Conservation (phyloP, 2,329 filamentous ascomycete species). For the Orbilia oligospora region DNA sequence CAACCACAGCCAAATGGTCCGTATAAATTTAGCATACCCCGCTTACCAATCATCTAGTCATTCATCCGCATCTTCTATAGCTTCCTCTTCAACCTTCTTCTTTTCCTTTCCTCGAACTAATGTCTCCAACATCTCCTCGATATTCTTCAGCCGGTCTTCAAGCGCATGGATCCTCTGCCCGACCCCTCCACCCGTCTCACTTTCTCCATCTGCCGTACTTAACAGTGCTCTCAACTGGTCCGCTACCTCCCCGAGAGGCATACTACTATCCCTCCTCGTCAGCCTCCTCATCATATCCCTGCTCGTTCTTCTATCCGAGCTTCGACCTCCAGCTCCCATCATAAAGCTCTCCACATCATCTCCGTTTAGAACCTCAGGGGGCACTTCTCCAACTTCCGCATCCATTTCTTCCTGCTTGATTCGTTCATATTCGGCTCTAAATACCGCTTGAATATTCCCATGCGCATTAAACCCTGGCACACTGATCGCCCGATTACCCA, state of each 20-base stretch:
- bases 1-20: background rate
- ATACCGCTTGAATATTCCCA: slow-evolving; percentile 54
- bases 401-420: slow-evolving; percentile 49
- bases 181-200: slow-evolving; percentile 31
- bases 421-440: slow-evolving; percentile 50
- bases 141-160: slow-evolving; percentile 56
- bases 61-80: slow-evolving; percentile 28
- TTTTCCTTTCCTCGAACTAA: slow-evolving; percentile 37
- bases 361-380: slow-evolving; percentile 3
- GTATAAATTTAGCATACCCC: background rate
- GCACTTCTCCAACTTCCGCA: slow-evolving; percentile 27
- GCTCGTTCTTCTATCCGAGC: slow-evolving; percentile 13
- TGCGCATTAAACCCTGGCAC: slow-evolving; percentile 57
- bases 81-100: slow-evolving; percentile 36
- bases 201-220: slow-evolving; percentile 54
- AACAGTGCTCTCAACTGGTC: slow-evolving; percentile 50
- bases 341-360: slow-evolving; percentile 35
- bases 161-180: slow-evolving; percentile 41
- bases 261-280: slow-evolving; percentile 52
- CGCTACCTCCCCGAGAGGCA: slow-evolving; percentile 53
- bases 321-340: slow-evolving; percentile 21
- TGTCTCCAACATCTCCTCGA: slow-evolving; percentile 56
- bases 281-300: slow-evolving; percentile 27
- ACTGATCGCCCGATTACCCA: slow-evolving; percentile 49
- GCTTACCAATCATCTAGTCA: slow-evolving; percentile 23